These are phyloP conservation scores for Globisporangium cystogenes DNA, from an alignment of 352 stramenopile species.

Conservation along the genomic window DNA sequence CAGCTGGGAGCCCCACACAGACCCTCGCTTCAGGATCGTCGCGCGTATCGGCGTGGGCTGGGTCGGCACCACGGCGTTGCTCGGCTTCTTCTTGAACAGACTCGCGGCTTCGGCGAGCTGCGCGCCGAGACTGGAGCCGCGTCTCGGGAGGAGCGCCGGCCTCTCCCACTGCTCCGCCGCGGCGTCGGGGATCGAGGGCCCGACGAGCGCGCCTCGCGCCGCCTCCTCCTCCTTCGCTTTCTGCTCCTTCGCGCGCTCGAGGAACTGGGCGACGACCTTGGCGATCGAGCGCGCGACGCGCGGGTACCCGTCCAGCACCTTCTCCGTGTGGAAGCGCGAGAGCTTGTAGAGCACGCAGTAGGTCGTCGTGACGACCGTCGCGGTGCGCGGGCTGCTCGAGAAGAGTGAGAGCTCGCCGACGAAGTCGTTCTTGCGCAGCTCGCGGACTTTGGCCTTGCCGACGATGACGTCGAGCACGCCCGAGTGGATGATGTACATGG, in stretches of 20 bases:
- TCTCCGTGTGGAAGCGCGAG: conserved; percentile 52
- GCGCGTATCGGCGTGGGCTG: not conserved
- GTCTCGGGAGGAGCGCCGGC: not conserved
- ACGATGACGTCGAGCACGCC: conserved; percentile 61
- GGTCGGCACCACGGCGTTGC: conserved; percentile 7
- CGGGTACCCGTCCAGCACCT: conserved; percentile 50
- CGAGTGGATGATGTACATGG: conserved; percentile 76
- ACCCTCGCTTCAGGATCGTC: not conserved
- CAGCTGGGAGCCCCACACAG: not conserved
- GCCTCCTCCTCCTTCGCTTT: conserved; percentile 7
- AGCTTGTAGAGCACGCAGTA: conserved; percentile 71
- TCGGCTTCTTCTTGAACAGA: conserved; percentile 6
- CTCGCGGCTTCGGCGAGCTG: not conserved
- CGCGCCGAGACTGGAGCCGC: not conserved
- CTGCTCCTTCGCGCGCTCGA: conserved; percentile 14
- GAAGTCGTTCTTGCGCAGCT: conserved; percentile 65
- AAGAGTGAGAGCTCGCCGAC: conserved; percentile 76
- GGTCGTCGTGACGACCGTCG: conserved; percentile 50
- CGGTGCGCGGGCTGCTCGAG: conserved; percentile 40
- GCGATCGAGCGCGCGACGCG: conserved; percentile 26
- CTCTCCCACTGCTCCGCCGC: not conserved
- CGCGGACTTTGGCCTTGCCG: conserved; percentile 48
- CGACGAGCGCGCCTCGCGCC: not conserved
- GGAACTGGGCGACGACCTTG: conserved; percentile 14
- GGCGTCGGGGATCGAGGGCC: not conserved